Percentiles rank a stretch among this genome's conserved stretches.
Evolutionary conservation across 1,284 basidiomycete genomes (phyloP).

Genomic region (Ustilago bromivora): DNA sequence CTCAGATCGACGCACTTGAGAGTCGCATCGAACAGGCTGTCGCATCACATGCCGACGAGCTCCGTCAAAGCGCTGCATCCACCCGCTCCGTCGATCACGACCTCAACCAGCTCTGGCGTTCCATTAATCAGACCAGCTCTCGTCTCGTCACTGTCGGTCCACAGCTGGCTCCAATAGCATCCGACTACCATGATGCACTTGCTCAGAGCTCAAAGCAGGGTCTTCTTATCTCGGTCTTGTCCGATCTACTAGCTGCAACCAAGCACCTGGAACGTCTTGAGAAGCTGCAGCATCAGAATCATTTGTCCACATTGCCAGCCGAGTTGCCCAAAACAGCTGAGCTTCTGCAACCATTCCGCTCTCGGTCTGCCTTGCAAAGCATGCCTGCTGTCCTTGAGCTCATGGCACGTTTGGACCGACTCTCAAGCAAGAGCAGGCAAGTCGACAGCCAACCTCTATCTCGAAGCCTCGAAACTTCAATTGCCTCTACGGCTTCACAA

Average conservation of each 20-base stretch:
- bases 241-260: conserved; percentile 33
- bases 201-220: conserved; percentile 38
- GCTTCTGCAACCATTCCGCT: conserved; percentile 18
- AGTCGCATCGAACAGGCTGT: conserved; percentile 28
- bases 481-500: neutral
- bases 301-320: conserved; percentile 9
- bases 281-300: conserved; percentile 23
- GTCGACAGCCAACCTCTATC: neutral
- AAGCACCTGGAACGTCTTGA: conserved; percentile 33
- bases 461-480: neutral
- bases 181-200: conserved; percentile 34
- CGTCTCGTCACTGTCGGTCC: conserved; percentile 34
- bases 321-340: conserved; percentile 15
- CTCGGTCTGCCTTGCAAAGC: conserved; percentile 10
- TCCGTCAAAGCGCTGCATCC: conserved; percentile 32
- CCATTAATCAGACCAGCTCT: conserved; percentile 40
- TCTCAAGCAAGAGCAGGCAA: conserved; percentile 8
- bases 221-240: conserved; percentile 38
- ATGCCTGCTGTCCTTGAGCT: conserved; percentile 40
- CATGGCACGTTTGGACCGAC: conserved; percentile 33
- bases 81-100: conserved; percentile 28
- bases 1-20: conserved; percentile 49
- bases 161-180: conserved; percentile 24
- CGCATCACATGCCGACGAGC: conserved; percentile 27
- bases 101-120: conserved; percentile 43